Conservation (phyloP, 2,329 filamentous ascomycete species). For the Tolypocladium amazonense region DNA sequence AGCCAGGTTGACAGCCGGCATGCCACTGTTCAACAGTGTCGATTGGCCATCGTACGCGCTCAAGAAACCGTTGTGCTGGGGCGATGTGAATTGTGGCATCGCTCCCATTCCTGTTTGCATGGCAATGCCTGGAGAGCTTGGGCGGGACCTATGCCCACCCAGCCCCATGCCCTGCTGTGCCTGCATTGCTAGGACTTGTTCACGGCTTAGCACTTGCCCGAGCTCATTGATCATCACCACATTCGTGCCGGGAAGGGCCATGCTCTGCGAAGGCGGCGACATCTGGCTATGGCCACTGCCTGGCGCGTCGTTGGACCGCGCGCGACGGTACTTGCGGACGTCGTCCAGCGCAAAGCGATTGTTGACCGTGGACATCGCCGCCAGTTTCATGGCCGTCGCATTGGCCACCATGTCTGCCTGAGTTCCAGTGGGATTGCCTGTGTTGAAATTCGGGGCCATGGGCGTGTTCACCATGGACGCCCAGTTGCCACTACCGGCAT, state of each 20-base stretch:
- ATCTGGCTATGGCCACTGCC: slow-evolving; percentile 50
- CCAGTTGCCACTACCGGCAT: slow-evolving; percentile 80
- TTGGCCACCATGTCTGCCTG: slow-evolving; percentile 98
- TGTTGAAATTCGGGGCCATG: slow-evolving; percentile 78
- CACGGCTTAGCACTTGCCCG: slow-evolving; percentile 74
- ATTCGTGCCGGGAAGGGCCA: slow-evolving; percentile 59
- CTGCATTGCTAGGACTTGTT: slow-evolving; percentile 76
- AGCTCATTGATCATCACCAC: slow-evolving; percentile 93
- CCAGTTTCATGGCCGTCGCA: slow-evolving; percentile 97
- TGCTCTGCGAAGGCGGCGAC: slow-evolving; percentile 53
- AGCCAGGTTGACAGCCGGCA: slow-evolving; percentile 60
- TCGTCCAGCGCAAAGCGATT: slow-evolving; percentile 96
- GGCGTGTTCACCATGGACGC: slow-evolving; percentile 97
- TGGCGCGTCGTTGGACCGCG: slow-evolving; percentile 76
- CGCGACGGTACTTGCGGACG: slow-evolving; percentile 88
- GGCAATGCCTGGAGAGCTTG: slow-evolving; percentile 78
- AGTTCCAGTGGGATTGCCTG: slow-evolving; percentile 38
- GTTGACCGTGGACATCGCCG: slow-evolving; percentile 93
- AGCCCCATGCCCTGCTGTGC: slow-evolving; percentile 53
- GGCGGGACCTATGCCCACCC: slow-evolving; percentile 67
- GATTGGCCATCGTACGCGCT: slow-evolving; percentile 73
- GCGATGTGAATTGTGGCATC: slow-evolving; percentile 67
- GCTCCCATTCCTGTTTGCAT: slow-evolving; percentile 58
- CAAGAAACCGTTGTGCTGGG: slow-evolving; percentile 90
- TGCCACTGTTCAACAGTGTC: slow-evolving; percentile 57